Evolutionary conservation across 2,329 filamentous ascomycete genomes (phyloP).

Genomic region (Colletotrichum tabaci): DNA sequence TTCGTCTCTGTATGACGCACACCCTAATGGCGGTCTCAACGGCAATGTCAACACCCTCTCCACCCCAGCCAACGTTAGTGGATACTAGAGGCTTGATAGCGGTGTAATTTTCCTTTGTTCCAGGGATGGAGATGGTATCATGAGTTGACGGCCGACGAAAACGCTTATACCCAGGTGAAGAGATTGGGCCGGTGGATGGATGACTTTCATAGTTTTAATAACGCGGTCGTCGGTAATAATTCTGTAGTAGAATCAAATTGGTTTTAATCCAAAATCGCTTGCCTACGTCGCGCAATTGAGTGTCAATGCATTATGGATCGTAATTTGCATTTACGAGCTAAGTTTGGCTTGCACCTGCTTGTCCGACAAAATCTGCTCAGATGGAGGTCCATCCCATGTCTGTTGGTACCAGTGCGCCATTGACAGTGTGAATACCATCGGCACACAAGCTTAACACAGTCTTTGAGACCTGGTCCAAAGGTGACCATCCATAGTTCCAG

Average conservation of each 20-base stretch:
- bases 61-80: slow-evolving; percentile 24
- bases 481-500: slow-evolving; percentile 33
- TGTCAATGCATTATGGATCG: not conserved
- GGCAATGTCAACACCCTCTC: slow-evolving; percentile 24
- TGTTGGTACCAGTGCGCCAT: slow-evolving; percentile 29
- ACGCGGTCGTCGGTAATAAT: slow-evolving; percentile 35
- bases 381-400: slow-evolving; percentile 34
- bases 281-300: not conserved
- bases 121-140: slow-evolving; percentile 11
- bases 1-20: not conserved
- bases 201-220: slow-evolving; percentile 13
- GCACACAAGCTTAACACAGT: slow-evolving; percentile 31
- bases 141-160: slow-evolving; percentile 35
- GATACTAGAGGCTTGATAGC: slow-evolving; percentile 5
- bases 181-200: slow-evolving; percentile 9
- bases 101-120: slow-evolving; percentile 27
- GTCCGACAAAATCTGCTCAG: not conserved
- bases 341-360: too few relatives aligned
- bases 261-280: not conserved
- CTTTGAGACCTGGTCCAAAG: slow-evolving; percentile 31
- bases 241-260: slow-evolving; percentile 10
- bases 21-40: slow-evolving; percentile 23
- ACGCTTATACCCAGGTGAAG: slow-evolving; percentile 37
- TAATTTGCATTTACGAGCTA: too few relatives aligned
- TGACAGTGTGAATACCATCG: slow-evolving; percentile 35